Conservation (phyloP, 805 yeast species). For the Teunomyces tritomae region DNA sequence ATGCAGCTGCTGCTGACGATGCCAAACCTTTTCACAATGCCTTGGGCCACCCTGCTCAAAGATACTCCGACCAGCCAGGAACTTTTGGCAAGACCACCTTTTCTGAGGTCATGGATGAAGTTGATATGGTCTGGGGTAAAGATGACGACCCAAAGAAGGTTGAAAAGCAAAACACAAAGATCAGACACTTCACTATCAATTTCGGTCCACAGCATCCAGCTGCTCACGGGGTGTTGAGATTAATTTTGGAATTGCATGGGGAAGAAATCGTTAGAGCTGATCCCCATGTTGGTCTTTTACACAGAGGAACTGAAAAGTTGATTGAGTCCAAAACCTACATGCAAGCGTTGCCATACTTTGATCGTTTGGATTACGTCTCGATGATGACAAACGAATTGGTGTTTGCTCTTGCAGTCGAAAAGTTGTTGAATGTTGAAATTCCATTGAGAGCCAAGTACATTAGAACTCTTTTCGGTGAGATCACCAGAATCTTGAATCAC, state of each 20-base stretch:
- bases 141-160: constrained; percentile 44
- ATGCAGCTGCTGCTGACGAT: constrained; percentile 24
- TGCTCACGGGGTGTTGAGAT: constrained; percentile 87
- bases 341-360: constrained; percentile 88
- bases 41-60: constrained; percentile 36
- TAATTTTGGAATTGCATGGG: constrained; percentile 82
- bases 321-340: constrained; percentile 82
- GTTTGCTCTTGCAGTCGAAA: constrained; percentile 79
- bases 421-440: constrained; percentile 77
- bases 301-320: constrained; percentile 86
- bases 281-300: constrained; percentile 85
- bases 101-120: constrained; percentile 43
- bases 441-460: constrained; percentile 84
- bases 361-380: constrained; percentile 77
- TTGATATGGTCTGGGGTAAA: constrained; percentile 43
- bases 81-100: constrained; percentile 42
- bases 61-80: constrained; percentile 31
- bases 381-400: constrained; percentile 93
- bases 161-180: constrained; percentile 48
- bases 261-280: constrained; percentile 85
- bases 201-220: constrained; percentile 96
- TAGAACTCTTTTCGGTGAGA: constrained; percentile 82
- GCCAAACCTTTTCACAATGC: constrained; percentile 36
- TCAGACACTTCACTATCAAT: constrained; percentile 85
- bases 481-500: constrained; percentile 80